phyloP scores from a whole-genome alignment of 2,329 filamentous ascomycete genomes.

The Colletotrichum sp. region DNA sequence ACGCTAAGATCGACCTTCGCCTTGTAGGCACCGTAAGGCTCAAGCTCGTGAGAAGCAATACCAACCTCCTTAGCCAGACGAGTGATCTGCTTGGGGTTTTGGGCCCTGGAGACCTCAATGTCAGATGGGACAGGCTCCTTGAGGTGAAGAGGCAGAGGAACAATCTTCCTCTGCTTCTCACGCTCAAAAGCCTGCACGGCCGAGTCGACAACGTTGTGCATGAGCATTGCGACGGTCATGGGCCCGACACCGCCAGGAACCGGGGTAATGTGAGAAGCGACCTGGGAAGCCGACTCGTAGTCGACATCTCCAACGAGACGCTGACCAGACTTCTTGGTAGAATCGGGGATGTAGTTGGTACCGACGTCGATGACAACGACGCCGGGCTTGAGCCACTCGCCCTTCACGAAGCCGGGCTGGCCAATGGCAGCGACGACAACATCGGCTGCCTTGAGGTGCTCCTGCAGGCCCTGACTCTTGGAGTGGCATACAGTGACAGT shows the following conservation, averaged over 20 bases:
- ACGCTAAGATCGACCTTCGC: constrained; percentile 89
- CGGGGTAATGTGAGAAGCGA: constrained; percentile 92
- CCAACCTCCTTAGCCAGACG: constrained; percentile 85
- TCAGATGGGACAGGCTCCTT: constrained; percentile 89
- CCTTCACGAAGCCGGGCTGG: constrained; percentile 84
- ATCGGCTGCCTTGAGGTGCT: constrained; percentile 82
- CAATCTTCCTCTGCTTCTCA: constrained; percentile 80
- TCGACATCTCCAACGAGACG: constrained; percentile 95
- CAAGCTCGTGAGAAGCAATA: constrained; percentile 85
- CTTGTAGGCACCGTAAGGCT: constrained; percentile 95
- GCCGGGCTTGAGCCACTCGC: constrained; percentile 93
- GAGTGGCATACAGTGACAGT: constrained; percentile 98
- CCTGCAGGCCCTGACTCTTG: constrained; percentile 75
- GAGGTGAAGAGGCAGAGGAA: constrained; percentile 83
- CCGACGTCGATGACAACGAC: constrained; percentile 98
- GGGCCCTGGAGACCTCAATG: constrained; percentile 87
- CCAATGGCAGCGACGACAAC: constrained; percentile 93
- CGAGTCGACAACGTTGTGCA: constrained; percentile 93
- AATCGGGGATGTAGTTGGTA: constrained; percentile 92
- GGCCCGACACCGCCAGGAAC: constrained; percentile 96
- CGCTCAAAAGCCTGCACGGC: constrained; percentile 81
- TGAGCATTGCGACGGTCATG: constrained; percentile 98
- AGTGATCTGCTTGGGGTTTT: constrained; percentile 91
- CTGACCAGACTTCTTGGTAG: constrained; percentile 89
- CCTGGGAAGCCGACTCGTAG: constrained; percentile 80